These are phyloP conservation scores for Eucalyptus polyanthemos DNA, from an alignment of 345 rosid species.

Conservation along the genomic window DNA sequence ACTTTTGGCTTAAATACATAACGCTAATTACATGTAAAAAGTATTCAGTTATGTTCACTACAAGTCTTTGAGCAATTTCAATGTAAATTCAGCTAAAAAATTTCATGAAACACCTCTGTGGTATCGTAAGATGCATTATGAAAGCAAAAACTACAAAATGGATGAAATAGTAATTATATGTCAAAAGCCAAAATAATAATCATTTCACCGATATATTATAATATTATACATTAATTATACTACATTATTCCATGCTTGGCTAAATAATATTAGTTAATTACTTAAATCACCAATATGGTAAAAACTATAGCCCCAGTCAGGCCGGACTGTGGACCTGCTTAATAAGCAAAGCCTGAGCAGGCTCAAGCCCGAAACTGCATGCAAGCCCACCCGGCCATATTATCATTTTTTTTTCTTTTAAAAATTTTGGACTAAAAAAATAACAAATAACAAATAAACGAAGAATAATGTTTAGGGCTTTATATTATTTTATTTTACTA, in stretches of 20 bases:
- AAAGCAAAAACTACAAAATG: not conserved
- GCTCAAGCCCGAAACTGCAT: no score
- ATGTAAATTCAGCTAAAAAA: not conserved
- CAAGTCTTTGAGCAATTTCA: not conserved
- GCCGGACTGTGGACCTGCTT: no score
- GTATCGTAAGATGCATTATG: not conserved
- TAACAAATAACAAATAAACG: not conserved
- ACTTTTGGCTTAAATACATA: no score
- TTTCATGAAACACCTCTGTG: not conserved
- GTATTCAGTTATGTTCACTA: not conserved
- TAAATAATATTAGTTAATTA: not conserved
- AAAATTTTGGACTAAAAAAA: not conserved
- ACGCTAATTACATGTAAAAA: not conserved
- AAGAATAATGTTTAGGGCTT: not conserved
- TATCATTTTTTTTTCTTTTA: not conserved
- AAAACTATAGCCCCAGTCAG: not conserved
- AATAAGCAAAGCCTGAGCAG: no score
- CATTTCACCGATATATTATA: not conserved
- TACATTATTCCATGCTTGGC: not conserved
- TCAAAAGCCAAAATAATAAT: not conserved
- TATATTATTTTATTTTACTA: not conserved
- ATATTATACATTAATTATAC: not conserved
- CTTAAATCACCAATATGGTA: not conserved
- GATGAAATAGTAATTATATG: not conserved
- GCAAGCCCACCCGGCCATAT: not conserved